Percentiles rank a stretch among this genome's conserved stretches.
Conservation (phyloP, 768 basidiomycete species). For the Calvatia gigantea region DNA sequence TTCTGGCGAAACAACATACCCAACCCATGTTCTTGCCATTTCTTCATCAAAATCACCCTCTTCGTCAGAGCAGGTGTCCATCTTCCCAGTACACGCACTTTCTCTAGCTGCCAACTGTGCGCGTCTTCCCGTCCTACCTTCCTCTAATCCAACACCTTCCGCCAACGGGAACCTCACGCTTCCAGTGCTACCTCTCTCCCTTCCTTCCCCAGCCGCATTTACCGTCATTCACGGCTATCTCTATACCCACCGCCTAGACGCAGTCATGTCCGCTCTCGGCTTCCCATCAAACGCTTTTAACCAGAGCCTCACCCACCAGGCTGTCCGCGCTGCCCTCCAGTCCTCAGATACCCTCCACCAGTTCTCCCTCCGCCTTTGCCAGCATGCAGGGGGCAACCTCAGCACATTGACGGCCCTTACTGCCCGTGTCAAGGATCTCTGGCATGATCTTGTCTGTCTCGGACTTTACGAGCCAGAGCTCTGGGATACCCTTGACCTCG, state of each 20-base stretch:
- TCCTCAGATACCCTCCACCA: conserved; percentile 52
- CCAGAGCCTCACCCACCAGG: conserved; percentile 39
- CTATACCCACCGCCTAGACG: conserved; percentile 59
- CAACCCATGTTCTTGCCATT: conserved; percentile 57
- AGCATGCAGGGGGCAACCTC: conserved; percentile 40
- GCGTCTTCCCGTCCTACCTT: conserved; percentile 48
- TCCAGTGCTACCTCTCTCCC: conserved; percentile 65
- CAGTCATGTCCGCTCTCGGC: conserved; percentile 61
- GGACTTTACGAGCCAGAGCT: conserved; percentile 70
- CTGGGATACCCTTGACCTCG: conserved; percentile 76
- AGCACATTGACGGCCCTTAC: conserved; percentile 50
- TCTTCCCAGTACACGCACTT: conserved; percentile 62
- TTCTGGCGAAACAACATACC: conserved; percentile 32
- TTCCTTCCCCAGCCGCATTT: conserved; percentile 73
- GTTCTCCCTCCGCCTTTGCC: conserved; percentile 50
- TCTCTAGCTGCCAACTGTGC: conserved; percentile 62
- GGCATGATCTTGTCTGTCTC: conserved; percentile 75
- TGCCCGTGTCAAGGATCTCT: conserved; percentile 72
- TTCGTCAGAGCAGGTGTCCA: conserved; percentile 37
- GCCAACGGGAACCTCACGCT: conserved; percentile 36
- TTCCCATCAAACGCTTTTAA: conserved; percentile 50
- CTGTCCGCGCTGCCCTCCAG: conserved; percentile 38
- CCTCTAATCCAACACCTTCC: conserved; percentile 23
- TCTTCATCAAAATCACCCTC: conserved; percentile 40
- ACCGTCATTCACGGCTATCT: conserved; percentile 61